These are phyloP conservation scores for Chrysoporthe austroafricana DNA, from an alignment of 2,329 filamentous ascomycete species.

Conservation along the genomic window DNA sequence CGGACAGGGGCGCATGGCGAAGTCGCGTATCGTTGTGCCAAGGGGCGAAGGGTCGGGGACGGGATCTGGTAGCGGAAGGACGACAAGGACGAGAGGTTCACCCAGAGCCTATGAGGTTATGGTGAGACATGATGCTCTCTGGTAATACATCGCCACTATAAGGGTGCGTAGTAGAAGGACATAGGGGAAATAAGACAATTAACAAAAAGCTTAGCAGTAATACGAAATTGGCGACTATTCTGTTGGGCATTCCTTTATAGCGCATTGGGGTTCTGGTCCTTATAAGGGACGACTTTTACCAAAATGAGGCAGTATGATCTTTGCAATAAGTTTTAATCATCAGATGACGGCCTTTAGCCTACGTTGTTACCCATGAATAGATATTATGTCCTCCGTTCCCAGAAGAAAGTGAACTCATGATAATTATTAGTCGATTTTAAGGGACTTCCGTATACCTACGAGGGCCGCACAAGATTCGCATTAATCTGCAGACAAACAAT, in stretches of 20 bases:
- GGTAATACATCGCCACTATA: background rate
- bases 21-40: slow-evolving; percentile 14
- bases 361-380: background rate
- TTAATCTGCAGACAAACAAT: too few species aligned
- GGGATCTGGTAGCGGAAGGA: background rate
- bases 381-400: too few species aligned
- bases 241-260: background rate
- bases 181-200: background rate
- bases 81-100: slow-evolving; percentile 21
- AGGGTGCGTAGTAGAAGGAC: background rate
- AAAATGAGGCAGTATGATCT: background rate
- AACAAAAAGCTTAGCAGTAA: background rate
- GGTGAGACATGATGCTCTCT: slow-evolving; percentile 24
- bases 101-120: slow-evolving; percentile 8
- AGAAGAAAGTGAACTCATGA: too few species aligned
- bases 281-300: background rate
- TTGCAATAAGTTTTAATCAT: background rate
- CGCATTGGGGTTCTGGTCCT: too few species aligned
- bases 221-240: background rate
- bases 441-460: too few species aligned
- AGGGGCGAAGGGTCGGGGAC: slow-evolving; percentile 9
- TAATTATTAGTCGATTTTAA: too few species aligned
- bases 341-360: background rate
- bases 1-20: slow-evolving; percentile 16
- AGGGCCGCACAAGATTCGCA: too few species aligned